A percentile compares a stretch with the other conserved stretches of the same genome.
Conservation (phyloP, 805 yeast genomes). For the Candida yuanshanica region DNA sequence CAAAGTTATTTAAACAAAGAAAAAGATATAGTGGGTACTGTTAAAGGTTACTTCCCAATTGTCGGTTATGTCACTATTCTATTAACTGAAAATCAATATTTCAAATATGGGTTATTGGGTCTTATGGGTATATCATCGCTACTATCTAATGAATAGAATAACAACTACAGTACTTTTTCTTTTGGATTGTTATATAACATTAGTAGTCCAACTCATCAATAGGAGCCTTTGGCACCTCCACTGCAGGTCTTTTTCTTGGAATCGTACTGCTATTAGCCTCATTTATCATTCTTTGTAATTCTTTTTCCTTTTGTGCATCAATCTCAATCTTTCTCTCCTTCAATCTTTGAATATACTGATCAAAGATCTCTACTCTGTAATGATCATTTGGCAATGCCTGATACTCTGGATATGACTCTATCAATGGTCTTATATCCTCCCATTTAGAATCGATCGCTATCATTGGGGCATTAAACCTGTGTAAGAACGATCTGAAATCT, state of each 20-base stretch:
- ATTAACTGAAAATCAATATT: constrained; percentile 81
- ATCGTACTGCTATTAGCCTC: constrained; percentile 11
- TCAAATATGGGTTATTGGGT: constrained; percentile 74
- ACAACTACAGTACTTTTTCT: not conserved
- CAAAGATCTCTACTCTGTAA: constrained; percentile 26
- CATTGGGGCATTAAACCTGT: constrained; percentile 19
- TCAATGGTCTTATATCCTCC: constrained; percentile 28
- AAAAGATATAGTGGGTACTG: constrained; percentile 81
- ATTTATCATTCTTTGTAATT: constrained; percentile 16
- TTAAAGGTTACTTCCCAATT: constrained; percentile 85
- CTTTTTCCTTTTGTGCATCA: constrained; percentile 16
- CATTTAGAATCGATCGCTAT: constrained; percentile 27
- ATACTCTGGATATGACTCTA: constrained; percentile 29
- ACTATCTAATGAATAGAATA: constrained; percentile 44
- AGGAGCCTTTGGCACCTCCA: not conserved
- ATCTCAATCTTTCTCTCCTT: constrained; percentile 21
- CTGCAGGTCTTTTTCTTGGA: not conserved
- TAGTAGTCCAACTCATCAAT: constrained; percentile 27
- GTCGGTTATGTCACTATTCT: constrained; percentile 89
- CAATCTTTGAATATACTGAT: constrained; percentile 26
- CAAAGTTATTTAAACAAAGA: constrained; percentile 73
- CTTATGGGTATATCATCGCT: constrained; percentile 66
- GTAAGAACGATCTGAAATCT: constrained; percentile 18
- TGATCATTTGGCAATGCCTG: constrained; percentile 29
- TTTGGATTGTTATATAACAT: not conserved